phyloP scores from a whole-genome alignment of 2,329 filamentous ascomycete species.

The Colletotrichum tanaceti region DNA sequence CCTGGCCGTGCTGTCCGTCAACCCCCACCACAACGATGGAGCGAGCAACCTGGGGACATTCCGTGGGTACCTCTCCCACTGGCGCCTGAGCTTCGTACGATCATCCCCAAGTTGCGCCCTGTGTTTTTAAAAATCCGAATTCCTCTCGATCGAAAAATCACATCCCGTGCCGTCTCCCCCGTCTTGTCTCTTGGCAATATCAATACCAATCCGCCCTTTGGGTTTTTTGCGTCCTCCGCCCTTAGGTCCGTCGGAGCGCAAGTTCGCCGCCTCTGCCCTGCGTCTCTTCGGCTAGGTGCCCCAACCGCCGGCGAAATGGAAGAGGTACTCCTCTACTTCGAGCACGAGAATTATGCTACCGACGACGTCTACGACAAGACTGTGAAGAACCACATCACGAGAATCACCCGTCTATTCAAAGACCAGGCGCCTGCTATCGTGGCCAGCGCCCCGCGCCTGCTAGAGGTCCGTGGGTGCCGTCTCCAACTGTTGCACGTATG shows the following conservation, averaged over 20 bases:
- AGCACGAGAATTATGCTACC: slow-evolving; percentile 47
- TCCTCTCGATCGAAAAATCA: neutral
- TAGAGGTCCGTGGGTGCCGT: slow-evolving; percentile 52
- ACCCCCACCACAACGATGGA: slow-evolving; percentile 23
- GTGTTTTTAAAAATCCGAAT: neutral
- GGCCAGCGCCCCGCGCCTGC: slow-evolving; percentile 51
- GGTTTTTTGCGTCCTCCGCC: neutral
- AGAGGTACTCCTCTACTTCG: slow-evolving; percentile 56
- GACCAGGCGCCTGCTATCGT: slow-evolving; percentile 49
- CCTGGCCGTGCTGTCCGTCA: slow-evolving; percentile 14
- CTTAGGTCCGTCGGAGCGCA: slow-evolving; percentile 7
- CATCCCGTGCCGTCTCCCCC: neutral
- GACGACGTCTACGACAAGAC: slow-evolving; percentile 55
- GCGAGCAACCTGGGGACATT: slow-evolving; percentile 17
- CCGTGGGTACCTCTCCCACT: slow-evolving; percentile 4
- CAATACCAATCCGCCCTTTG: neutral
- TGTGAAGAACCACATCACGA: slow-evolving; percentile 52
- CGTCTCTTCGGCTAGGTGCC: slow-evolving; percentile 13
- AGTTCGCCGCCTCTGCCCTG: slow-evolving; percentile 21
- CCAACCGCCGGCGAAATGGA: slow-evolving; percentile 47
- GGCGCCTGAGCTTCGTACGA: slow-evolving; percentile 23
- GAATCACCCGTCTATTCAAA: slow-evolving; percentile 53
- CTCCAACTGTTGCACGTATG: slow-evolving; percentile 1
- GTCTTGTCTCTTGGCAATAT: neutral
- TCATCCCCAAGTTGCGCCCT: slow-evolving; percentile 1